phyloP scores from a whole-genome alignment of 805 yeast genomes.

The Phaffomyces opuntiae region DNA sequence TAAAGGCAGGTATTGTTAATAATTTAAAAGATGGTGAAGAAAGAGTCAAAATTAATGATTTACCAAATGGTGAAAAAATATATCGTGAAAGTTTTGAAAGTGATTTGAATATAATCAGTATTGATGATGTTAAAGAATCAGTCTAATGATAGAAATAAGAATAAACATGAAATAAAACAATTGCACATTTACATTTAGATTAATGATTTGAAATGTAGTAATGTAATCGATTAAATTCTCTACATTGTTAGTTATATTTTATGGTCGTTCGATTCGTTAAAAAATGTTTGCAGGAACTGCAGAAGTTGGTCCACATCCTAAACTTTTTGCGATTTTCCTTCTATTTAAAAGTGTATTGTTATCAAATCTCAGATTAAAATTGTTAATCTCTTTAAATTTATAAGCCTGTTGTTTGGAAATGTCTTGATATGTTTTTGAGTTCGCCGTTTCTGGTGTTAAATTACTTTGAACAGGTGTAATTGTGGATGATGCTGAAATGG shows the following conservation, averaged over 20 bases:
- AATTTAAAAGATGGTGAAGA: conserved; percentile 42
- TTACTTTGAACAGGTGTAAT: neutral
- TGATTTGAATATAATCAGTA: conserved; percentile 20
- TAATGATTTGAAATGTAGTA: neutral
- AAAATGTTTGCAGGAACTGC: neutral
- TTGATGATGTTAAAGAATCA: conserved; percentile 17
- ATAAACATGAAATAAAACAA: too few species aligned
- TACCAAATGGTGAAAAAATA: conserved; percentile 46
- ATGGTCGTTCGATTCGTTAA: neutral
- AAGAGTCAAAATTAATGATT: conserved; percentile 51
- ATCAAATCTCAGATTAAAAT: conserved; percentile 21
- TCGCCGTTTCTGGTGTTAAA: neutral
- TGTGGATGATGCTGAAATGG: neutral
- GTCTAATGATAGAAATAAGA: neutral
- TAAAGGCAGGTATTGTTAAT: conserved; percentile 45
- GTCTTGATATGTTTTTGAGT: neutral
- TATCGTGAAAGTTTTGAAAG: conserved; percentile 20
- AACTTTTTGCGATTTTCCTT: conserved; percentile 17
- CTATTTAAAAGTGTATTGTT: conserved; percentile 22
- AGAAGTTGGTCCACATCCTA: conserved; percentile 10
- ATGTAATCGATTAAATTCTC: too few species aligned
- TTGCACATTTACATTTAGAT: neutral
- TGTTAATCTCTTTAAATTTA: conserved; percentile 15
- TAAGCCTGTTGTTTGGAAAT: neutral
- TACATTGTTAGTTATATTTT: too few species aligned